Evolutionary conservation across 129 eudicot genomes (phyloP).

Genomic region (Artemisia tridentata): DNA sequence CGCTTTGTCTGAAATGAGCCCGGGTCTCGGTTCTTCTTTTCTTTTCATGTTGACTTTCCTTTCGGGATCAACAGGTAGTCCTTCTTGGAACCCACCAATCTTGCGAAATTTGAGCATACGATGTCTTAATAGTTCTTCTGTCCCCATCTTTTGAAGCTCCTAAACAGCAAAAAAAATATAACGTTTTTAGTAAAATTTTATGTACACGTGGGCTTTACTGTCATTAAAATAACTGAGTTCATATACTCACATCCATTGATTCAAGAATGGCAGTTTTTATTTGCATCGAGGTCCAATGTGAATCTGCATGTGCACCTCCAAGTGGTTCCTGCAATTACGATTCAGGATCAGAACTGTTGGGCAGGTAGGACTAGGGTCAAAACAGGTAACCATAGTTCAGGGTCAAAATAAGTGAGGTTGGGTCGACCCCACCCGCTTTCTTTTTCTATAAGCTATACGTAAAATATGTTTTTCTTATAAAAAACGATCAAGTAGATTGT

Average conservation of each 20-base stretch:
- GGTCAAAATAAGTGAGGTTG: not conserved
- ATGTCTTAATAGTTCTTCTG: constrained; percentile 53
- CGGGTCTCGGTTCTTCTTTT: constrained; percentile 52
- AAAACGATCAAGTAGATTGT: not conserved
- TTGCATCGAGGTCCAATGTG: constrained; percentile 91
- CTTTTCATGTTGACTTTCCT: constrained; percentile 63
- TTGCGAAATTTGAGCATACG: constrained; percentile 67
- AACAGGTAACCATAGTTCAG: no score
- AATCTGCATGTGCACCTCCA: constrained; percentile 97
- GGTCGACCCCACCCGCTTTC: not conserved
- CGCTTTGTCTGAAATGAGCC: constrained; percentile 48
- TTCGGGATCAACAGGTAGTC: constrained; percentile 58
- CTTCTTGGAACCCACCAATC: constrained; percentile 70
- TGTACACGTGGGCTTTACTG: not conserved
- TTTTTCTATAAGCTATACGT: no score
- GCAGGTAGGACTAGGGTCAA: no score
- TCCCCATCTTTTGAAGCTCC: constrained; percentile 74
- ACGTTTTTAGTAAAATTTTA: not conserved
- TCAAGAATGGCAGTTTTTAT: constrained; percentile 67
- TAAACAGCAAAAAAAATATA: constrained; percentile 6
- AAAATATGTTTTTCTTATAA: no score
- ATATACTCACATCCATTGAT: constrained; percentile 78
- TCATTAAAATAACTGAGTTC: not conserved
- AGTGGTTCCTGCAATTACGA: constrained; percentile 76
- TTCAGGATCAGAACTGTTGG: not conserved